Evolutionary conservation across 495 filamentous ascomycete genomes (phyloP).

Genomic region (Penicillium odoratum): DNA sequence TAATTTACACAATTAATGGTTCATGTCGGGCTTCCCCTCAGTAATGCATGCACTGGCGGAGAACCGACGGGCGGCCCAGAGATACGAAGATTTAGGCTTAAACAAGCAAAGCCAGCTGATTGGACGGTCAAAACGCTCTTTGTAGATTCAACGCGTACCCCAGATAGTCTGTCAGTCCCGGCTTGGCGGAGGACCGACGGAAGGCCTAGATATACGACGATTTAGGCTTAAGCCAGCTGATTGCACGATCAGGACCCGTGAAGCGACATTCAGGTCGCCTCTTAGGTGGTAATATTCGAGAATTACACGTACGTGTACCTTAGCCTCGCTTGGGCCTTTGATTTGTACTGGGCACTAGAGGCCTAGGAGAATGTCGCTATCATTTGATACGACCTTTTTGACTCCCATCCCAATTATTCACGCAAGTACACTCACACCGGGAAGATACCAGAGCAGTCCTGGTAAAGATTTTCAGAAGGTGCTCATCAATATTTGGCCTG

Average conservation of each 20-base stretch:
- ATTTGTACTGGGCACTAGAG: not conserved
- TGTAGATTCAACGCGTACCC: not conserved
- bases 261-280: not conserved
- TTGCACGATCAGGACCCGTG: not conserved
- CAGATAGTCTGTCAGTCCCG: not conserved
- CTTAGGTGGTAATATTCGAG: not conserved
- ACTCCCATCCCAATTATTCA: not conserved
- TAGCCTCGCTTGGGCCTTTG: not conserved
- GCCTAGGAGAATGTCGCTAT: not conserved
- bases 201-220: not conserved
- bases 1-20: not conserved
- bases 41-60: not conserved
- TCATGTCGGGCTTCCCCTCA: not conserved
- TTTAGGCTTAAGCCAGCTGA: not conserved
- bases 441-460: not conserved
- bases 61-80: not conserved
- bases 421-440: not conserved
- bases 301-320: not conserved
- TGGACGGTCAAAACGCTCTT: not conserved
- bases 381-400: not conserved
- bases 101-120: not conserved
- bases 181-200: not conserved
- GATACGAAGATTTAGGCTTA: not conserved
- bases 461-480: not conserved
- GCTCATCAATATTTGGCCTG: not conserved